Base-by-base conservation (phyloP, 2,329 filamentous ascomycete genomes). In the Teratosphaeria destructans region DNA sequence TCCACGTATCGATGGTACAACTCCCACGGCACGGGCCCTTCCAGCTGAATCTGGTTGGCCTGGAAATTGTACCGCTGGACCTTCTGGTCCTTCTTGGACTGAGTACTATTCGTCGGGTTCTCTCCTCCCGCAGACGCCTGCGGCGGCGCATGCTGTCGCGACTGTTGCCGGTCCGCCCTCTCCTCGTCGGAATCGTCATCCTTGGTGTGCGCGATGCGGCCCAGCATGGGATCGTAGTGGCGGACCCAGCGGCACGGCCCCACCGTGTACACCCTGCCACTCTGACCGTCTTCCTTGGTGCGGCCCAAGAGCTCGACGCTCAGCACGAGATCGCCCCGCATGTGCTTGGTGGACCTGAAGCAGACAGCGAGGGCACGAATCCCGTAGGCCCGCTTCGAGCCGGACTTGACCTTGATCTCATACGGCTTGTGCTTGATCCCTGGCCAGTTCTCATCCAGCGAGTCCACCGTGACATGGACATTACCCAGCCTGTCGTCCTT, bases 1-100 rank as follows among this genome's bases (percentile, higher is more conserved):
- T 95, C 92, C 60, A 96, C 92, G 70, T 88, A 97, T 65, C 91
- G 88, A 72, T 96, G 92, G 72, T 96, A 96, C 37, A 97, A 79
- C 62, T 85, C 79, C 2, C 84, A 78, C 0, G 93, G 92, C 0
- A 94, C 87, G 0, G 93, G 93, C 0, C 93, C 93, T 54, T 82
- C 80, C 7, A 97, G 81, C 72, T 96, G 93, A 68, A 96, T 85
- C 72, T 96, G 88, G 71, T 90, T 92, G 47, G 93, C 89, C 79
- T 96, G 92, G 75, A 97, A 97, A 73, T 89, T 92, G 68, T 66
- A 69, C 27, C 85, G 86, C 68, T 88, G 82, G 2, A 84, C 79
- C 64, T 80, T 79, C 61, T 78, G 79, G 60, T 82, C 81, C 68
- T 32, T 67, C 61, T 37, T 66, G 54, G 1, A 70, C 56, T 32